phyloP scores from a whole-genome alignment of 1,284 basidiomycete species.

The Entoloma clypeatum region DNA sequence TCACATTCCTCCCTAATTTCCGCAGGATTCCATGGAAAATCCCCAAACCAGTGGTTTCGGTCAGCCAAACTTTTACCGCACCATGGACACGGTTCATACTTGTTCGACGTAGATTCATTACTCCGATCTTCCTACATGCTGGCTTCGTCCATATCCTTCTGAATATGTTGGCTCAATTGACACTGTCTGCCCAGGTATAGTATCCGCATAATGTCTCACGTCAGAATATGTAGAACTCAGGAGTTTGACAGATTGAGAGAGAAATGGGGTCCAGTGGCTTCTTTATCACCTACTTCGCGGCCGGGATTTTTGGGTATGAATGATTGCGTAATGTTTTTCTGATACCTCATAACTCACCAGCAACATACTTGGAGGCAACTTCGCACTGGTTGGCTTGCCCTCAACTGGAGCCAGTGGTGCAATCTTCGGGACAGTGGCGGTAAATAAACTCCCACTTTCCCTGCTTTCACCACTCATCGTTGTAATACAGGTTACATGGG shows the following conservation, averaged over 20 bases:
- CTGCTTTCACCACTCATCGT: slow-evolving; percentile 5
- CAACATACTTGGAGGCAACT: slow-evolving; percentile 87
- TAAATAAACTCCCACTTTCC: slow-evolving; percentile 32
- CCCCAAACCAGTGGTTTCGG: slow-evolving; percentile 86
- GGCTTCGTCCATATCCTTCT: slow-evolving; percentile 85
- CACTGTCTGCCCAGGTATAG: slow-evolving; percentile 70
- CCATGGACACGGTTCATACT: background rate
- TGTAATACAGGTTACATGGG: slow-evolving; percentile 58
- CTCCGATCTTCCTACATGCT: slow-evolving; percentile 88
- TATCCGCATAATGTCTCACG: slow-evolving; percentile 6
- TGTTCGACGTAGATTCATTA: slow-evolving; percentile 61
- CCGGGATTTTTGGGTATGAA: slow-evolving; percentile 83
- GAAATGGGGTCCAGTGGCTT: slow-evolving; percentile 87
- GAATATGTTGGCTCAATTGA: slow-evolving; percentile 88
- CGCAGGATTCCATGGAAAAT: slow-evolving; percentile 55
- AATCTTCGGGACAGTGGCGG: slow-evolving; percentile 89
- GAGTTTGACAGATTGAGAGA: slow-evolving; percentile 78
- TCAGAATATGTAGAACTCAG: too few relatives aligned
- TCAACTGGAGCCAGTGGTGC: slow-evolving; percentile 94
- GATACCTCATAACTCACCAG: slow-evolving; percentile 32
- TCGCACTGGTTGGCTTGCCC: slow-evolving; percentile 84
- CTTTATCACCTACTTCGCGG: slow-evolving; percentile 79
- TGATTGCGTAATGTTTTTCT: background rate
- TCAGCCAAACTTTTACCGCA: slow-evolving; percentile 28
- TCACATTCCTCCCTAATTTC: slow-evolving; percentile 1